Evolutionary conservation across 139 green algal genomes (phyloP).

Genomic region (Yamagishiella unicocca): DNA sequence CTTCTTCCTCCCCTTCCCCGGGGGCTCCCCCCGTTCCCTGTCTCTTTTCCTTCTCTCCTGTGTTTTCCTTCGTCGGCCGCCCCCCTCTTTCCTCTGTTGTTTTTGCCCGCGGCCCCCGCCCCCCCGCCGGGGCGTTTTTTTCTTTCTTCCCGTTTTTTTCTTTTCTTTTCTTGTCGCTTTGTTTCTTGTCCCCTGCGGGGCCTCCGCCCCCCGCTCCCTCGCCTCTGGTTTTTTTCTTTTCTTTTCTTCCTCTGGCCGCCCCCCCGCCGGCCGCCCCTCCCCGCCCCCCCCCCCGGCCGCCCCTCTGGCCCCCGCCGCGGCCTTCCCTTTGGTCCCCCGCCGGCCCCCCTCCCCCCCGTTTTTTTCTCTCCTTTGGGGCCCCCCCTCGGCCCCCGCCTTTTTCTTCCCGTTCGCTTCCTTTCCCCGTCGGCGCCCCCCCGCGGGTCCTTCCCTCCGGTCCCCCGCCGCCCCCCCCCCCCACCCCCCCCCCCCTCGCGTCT

Average conservation of each 20-base stretch:
- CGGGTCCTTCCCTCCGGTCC: not conserved
- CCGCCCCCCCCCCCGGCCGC: too few relatives aligned
- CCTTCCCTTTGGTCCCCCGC: not conserved
- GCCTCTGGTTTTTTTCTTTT: too few relatives aligned
- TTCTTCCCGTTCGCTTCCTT: not conserved
- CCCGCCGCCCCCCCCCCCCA: too few relatives aligned
- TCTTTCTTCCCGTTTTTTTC: not conserved
- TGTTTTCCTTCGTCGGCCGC: not conserved
- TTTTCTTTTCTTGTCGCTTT: too few relatives aligned
- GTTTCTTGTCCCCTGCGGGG: too few relatives aligned
- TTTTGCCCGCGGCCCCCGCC: too few relatives aligned
- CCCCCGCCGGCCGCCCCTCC: too few relatives aligned
- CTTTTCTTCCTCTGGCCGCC: too few relatives aligned
- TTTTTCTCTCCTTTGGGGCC: not conserved
- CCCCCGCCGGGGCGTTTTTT: not conserved
- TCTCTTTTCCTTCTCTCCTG: not conserved
- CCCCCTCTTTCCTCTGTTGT: not conserved
- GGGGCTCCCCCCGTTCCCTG: not conserved
- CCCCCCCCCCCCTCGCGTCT: not conserved
- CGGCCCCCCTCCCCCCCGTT: not conserved
- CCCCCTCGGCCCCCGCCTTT: not conserved
- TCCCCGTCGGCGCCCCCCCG: not conserved
- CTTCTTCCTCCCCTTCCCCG: not conserved
- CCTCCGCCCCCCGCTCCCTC: too few relatives aligned
- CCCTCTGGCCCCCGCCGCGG: too few relatives aligned